Conservation (phyloP, 768 basidiomycete genomes). For the Fistulinella prunicolor region DNA sequence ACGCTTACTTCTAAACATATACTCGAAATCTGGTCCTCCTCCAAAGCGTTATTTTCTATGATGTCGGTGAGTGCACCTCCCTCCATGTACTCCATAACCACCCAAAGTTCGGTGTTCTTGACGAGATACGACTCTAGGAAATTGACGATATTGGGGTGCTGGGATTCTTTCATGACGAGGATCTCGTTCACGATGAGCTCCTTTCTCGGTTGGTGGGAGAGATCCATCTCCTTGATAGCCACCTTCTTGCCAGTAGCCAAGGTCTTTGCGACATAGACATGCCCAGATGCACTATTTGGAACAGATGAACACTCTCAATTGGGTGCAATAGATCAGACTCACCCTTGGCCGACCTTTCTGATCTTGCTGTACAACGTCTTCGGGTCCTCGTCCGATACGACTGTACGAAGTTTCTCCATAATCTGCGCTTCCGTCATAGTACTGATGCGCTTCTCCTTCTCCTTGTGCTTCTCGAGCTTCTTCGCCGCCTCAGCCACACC, state of each 20-base stretch:
- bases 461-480: conserved; percentile 55
- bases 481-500: conserved; percentile 69
- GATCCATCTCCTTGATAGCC: conserved; percentile 98
- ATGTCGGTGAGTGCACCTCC: conserved; percentile 96
- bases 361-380: conserved; percentile 92
- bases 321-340: conserved; percentile 33
- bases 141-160: conserved; percentile 97
- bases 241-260: conserved; percentile 82
- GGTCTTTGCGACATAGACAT: conserved; percentile 96
- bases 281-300: conserved; percentile 80
- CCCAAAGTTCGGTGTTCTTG: conserved; percentile 88
- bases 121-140: conserved; percentile 90
- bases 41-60: conserved; percentile 93
- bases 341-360: conserved; percentile 99
- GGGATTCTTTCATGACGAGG: conserved; percentile 97
- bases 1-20: conserved; percentile 82
- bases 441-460: conserved; percentile 83
- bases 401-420: conserved; percentile 92
- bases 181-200: conserved; percentile 98
- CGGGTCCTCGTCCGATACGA: conserved; percentile 86
- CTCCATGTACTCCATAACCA: conserved; percentile 99
- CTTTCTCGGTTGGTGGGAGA: conserved; percentile 91
- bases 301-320: conserved; percentile 1
- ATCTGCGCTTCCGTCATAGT: conserved; percentile 98
- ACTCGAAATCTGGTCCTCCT: conserved; percentile 92